Conservation (phyloP, 2,329 filamentous ascomycete species). For the Talaromyces atroroseus region DNA sequence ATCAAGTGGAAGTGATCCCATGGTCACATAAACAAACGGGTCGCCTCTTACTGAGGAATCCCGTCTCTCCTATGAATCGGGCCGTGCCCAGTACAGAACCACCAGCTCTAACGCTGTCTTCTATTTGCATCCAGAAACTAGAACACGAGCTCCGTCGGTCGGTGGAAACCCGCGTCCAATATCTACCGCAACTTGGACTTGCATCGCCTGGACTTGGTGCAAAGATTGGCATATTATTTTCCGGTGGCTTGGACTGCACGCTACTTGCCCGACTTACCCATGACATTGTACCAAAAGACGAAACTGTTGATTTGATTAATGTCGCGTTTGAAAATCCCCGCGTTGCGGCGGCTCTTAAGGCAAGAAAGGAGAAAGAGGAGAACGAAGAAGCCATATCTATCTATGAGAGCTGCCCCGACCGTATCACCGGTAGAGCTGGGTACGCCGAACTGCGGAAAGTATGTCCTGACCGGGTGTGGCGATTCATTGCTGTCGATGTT, state of each 20-base stretch:
- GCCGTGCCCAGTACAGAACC: conserved; percentile 25
- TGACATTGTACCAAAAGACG: conserved; percentile 62
- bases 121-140: conserved; percentile 51
- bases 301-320: conserved; percentile 82
- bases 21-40: conserved; percentile 13
- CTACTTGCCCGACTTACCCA: conserved; percentile 75
- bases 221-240: conserved; percentile 76
- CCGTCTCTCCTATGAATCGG: conserved; percentile 44
- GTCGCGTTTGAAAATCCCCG: conserved; percentile 95
- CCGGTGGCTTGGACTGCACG: conserved; percentile 89
- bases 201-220: conserved; percentile 23
- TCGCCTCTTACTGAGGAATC: conserved; percentile 23
- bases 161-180: conserved; percentile 57
- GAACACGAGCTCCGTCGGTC: conserved; percentile 55
- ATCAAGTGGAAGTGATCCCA: conserved; percentile 10
- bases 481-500: conserved; percentile 75
- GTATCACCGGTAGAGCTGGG: conserved; percentile 76
- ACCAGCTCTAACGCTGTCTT: conserved; percentile 32
- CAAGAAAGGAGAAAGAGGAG: conserved; percentile 20
- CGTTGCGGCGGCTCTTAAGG: conserved; percentile 49
- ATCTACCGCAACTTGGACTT: conserved; percentile 57
- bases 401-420: conserved; percentile 85
- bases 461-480: conserved; percentile 70
- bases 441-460: conserved; percentile 65
- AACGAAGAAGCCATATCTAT: conserved; percentile 19